A percentile compares a stretch with the other conserved stretches of the same genome.
phyloP scores from a whole-genome alignment of 2,329 filamentous ascomycete species.

The Hortaea sp. region DNA sequence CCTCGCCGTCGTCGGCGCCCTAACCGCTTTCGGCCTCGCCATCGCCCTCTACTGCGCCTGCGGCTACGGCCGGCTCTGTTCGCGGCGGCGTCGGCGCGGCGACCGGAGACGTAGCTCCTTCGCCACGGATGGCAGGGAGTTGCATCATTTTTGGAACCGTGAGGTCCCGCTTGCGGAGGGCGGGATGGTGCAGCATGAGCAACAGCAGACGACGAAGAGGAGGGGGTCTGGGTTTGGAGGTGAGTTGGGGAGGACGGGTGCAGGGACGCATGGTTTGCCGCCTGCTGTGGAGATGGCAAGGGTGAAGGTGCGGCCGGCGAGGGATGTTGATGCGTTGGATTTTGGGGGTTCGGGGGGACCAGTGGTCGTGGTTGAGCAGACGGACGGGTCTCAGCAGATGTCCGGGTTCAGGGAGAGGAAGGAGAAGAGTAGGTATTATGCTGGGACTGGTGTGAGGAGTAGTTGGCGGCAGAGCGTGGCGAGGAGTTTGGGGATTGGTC shows the following conservation, averaged over 20 bases:
- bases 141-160: slow-evolving; percentile 1
- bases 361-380: neutral
- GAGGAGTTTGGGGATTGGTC: slow-evolving; percentile 4
- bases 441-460: neutral
- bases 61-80: neutral
- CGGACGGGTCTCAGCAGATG: neutral
- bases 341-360: neutral
- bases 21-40: slow-evolving; percentile 4
- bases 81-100: slow-evolving; percentile 1
- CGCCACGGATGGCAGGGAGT: slow-evolving; percentile 4
- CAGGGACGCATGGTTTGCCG: too few relatives aligned
- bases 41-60: slow-evolving; percentile 6
- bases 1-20: slow-evolving; percentile 4
- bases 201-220: neutral
- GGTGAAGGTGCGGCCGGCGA: neutral
- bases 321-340: neutral
- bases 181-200: neutral
- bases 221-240: neutral
- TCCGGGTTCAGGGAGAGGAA: neutral
- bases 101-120: neutral
- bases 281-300: neutral
- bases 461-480: neutral
- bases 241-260: neutral
- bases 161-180: neutral
- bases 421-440: neutral